Evolutionary conservation across 208 protist species (phyloP).

Genomic region (Angomonas ambiguus): DNA sequence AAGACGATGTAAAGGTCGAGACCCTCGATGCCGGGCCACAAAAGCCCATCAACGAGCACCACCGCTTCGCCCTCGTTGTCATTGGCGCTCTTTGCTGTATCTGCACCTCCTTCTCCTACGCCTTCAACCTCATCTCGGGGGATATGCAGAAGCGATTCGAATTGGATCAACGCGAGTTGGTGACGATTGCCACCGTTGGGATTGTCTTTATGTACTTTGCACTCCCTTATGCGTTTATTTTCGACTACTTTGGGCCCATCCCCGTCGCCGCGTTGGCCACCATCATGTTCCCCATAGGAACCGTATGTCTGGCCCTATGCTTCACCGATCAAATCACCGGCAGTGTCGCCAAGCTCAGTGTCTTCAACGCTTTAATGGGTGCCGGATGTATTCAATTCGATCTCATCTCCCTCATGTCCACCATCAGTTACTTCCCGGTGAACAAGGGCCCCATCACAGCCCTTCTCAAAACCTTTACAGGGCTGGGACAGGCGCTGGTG

Average conservation of each 20-base stretch:
- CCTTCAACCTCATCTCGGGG: conserved; percentile 20
- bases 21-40: background rate
- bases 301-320: background rate
- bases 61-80: conserved; percentile 9
- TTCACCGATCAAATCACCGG: conserved; percentile 13
- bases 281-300: background rate
- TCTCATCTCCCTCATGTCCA: conserved; percentile 24
- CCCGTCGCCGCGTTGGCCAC: background rate
- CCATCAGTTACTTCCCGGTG: conserved; percentile 36
- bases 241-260: background rate
- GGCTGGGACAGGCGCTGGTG: conserved; percentile 35
- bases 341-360: conserved; percentile 9
- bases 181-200: background rate
- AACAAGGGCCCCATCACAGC: conserved; percentile 28
- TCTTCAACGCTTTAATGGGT: conserved; percentile 19
- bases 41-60: background rate
- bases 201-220: background rate
- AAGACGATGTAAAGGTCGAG: background rate
- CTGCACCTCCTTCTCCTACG: conserved; percentile 20
- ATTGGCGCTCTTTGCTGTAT: conserved; percentile 15
- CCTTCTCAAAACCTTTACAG: conserved; percentile 37
- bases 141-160: conserved; percentile 22
- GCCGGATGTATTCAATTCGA: conserved; percentile 23
- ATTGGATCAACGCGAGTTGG: conserved; percentile 30
- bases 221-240: background rate